Conservation (phyloP, 1,284 basidiomycete species). For the Leccinum griseonigrum region DNA sequence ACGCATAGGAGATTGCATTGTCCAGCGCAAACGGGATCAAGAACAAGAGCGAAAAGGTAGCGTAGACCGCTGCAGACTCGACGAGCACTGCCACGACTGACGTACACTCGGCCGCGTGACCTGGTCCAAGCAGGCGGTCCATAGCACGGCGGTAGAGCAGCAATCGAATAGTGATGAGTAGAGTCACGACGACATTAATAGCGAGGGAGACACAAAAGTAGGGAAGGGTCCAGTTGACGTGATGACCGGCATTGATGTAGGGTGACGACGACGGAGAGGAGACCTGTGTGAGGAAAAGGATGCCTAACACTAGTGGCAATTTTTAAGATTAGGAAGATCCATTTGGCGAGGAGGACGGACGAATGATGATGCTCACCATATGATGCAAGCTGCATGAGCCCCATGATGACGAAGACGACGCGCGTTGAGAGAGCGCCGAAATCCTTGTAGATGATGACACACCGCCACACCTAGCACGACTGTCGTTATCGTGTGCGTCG, state of each 20-base stretch:
- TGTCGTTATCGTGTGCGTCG: not conserved
- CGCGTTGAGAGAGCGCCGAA: conserved; percentile 11
- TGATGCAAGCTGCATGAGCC: conserved; percentile 29
- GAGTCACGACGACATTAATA: conserved; percentile 22
- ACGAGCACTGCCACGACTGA: conserved; percentile 28
- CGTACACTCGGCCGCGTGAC: conserved; percentile 23
- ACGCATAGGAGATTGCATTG: conserved; percentile 19
- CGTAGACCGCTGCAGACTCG: conserved; percentile 28
- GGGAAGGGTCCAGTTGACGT: conserved; percentile 29
- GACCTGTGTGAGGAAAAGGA: conserved; percentile 27
- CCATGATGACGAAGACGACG: conserved; percentile 16
- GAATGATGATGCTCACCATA: conserved; percentile 15
- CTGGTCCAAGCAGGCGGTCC: conserved; percentile 18
- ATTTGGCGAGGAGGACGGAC: not conserved
- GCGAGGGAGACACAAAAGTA: conserved; percentile 27
- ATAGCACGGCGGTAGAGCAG: conserved; percentile 20
- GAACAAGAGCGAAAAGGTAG: conserved; percentile 27
- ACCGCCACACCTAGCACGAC: conserved; percentile 33
- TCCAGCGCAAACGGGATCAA: conserved; percentile 21
- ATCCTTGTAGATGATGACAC: conserved; percentile 28
- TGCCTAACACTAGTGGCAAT: conserved; percentile 18
- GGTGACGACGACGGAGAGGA: conserved; percentile 30
- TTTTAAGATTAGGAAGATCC: not conserved
- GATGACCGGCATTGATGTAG: conserved; percentile 10
- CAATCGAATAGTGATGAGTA: conserved; percentile 23